phyloP scores from a whole-genome alignment of 2,329 filamentous ascomycete genomes.

The Lojkania enalia region DNA sequence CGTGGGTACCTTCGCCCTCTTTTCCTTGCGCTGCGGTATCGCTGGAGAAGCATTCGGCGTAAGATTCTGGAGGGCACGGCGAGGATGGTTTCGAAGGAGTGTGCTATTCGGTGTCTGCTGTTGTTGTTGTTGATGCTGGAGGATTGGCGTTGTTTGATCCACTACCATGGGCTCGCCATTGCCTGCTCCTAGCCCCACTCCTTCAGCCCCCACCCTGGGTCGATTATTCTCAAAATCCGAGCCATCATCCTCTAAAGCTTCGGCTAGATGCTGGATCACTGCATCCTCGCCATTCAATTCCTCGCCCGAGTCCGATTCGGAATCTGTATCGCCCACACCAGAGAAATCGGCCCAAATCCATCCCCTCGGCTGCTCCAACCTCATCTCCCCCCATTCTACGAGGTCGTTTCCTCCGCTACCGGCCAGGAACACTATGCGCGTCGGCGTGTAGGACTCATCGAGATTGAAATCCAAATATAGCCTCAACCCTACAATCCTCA shows the following conservation, averaged over 20 bases:
- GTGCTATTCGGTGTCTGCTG: conserved; percentile 10
- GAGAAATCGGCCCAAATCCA: conserved; percentile 85
- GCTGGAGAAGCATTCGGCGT: conserved; percentile 2
- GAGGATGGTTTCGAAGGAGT: conserved; percentile 25
- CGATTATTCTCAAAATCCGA: conserved; percentile 25
- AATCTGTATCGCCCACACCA: conserved; percentile 57
- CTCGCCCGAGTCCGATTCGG: conserved; percentile 24
- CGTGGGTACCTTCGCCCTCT: conserved; percentile 69
- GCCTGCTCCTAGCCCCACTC: neutral
- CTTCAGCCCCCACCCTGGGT: neutral
- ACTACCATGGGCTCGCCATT: neutral
- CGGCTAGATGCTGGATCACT: conserved; percentile 20
- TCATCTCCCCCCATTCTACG: conserved; percentile 81
- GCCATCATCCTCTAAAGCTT: conserved; percentile 8
- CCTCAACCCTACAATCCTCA: conserved; percentile 76
- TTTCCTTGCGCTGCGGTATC: conserved; percentile 38
- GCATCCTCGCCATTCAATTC: conserved; percentile 10
- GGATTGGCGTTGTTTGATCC: neutral
- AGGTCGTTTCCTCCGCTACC: conserved; percentile 92
- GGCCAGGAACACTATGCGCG: conserved; percentile 83
- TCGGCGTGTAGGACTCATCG: conserved; percentile 96
- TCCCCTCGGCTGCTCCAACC: conserved; percentile 76
- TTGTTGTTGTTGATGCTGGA: neutral
- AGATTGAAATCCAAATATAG: conserved; percentile 88
- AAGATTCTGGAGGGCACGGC: conserved; percentile 7